These are phyloP conservation scores for Magnolia kwangsiensis DNA, from an alignment of 164 flowering plant species.

Conservation along the genomic window DNA sequence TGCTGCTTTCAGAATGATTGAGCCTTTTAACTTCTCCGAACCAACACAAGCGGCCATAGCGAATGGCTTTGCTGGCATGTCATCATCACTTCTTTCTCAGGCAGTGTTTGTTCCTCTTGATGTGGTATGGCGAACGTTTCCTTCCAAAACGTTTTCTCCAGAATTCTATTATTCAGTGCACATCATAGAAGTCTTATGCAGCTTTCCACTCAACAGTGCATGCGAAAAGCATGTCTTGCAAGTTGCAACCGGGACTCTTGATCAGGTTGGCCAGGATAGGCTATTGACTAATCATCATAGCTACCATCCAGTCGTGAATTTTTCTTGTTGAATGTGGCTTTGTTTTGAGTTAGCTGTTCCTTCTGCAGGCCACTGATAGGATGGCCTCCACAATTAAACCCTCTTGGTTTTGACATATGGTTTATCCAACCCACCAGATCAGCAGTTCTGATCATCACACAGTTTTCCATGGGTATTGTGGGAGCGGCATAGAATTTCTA, in stretches of 20 bases:
- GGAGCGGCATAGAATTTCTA: too few species aligned
- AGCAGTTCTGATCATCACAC: too few species aligned
- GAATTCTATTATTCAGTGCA: too few species aligned
- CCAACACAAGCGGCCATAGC: constrained; percentile 88
- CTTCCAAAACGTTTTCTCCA: not conserved
- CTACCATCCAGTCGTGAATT: too few species aligned
- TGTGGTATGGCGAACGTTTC: constrained; percentile 53
- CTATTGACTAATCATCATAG: too few species aligned
- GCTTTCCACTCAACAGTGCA: too few species aligned
- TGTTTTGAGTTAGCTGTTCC: not conserved
- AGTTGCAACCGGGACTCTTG: too few species aligned
- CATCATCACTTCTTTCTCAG: constrained; percentile 75
- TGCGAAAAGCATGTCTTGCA: too few species aligned
- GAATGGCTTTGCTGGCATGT: constrained; percentile 94
- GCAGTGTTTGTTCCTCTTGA: constrained; percentile 94
- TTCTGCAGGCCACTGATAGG: not conserved
- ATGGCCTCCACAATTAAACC: not conserved
- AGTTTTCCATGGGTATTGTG: too few species aligned
- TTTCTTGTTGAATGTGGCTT: not conserved
- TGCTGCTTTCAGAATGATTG: constrained; percentile 62
- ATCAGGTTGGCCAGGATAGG: too few species aligned
- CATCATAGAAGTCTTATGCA: too few species aligned
- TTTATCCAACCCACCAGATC: not conserved
- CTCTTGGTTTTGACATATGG: not conserved
- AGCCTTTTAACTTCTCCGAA: constrained; percentile 73